phyloP scores from a whole-genome alignment of 768 basidiomycete genomes.

The Chiua virens region DNA sequence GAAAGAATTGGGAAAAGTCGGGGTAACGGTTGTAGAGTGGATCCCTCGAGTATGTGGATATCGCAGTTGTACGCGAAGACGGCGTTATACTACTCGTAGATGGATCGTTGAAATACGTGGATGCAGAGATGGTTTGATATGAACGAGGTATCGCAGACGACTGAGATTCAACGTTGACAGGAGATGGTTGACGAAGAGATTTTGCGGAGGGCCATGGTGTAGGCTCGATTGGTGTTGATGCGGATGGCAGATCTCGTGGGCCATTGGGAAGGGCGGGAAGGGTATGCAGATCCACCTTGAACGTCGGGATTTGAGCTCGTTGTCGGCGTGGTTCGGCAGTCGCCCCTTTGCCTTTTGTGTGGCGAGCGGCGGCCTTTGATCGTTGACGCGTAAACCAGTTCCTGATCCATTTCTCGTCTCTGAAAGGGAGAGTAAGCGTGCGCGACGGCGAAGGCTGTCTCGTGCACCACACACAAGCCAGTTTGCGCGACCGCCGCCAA shows the following conservation, averaged over 20 bases:
- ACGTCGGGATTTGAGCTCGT: constrained; percentile 2
- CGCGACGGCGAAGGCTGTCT: not conserved
- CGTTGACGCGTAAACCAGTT: constrained; percentile 32
- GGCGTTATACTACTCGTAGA: not conserved
- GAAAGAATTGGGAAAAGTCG: constrained; percentile 34
- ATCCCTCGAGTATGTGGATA: constrained; percentile 29
- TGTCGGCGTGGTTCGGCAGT: not conserved
- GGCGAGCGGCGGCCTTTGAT: constrained; percentile 15
- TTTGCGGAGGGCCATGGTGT: not conserved
- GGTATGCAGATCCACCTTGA: constrained; percentile 11
- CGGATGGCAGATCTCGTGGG: not conserved
- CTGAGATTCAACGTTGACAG: not conserved
- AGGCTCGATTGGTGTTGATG: constrained; percentile 2
- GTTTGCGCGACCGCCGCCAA: constrained; percentile 24
- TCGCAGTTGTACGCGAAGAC: not conserved
- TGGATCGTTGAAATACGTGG: not conserved
- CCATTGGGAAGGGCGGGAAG: not conserved
- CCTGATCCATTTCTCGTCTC: constrained; percentile 30
- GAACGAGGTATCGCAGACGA: not conserved
- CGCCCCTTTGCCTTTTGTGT: constrained; percentile 1
- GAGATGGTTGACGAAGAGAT: not conserved
- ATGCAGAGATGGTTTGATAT: constrained; percentile 1
- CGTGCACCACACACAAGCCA: constrained; percentile 28
- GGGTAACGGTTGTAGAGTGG: constrained; percentile 32
- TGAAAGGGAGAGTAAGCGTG: constrained; percentile 10